phyloP scores from a whole-genome alignment of 2,329 filamentous ascomycete genomes.

The Apiospora aurea region DNA sequence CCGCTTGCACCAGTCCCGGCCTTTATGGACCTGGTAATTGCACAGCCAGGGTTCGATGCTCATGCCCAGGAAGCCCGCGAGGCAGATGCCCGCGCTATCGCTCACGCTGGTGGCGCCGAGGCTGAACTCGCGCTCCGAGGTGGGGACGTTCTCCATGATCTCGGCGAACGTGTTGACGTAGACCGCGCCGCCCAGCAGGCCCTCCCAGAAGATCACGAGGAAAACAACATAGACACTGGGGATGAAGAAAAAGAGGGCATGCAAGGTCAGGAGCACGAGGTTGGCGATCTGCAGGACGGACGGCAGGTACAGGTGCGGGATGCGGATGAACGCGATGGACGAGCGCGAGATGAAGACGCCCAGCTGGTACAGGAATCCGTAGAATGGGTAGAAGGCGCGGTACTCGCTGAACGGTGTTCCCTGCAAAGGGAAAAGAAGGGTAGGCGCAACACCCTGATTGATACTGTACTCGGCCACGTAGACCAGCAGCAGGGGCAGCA shows the following conservation, averaged over 20 bases:
- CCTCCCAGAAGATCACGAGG: constrained; percentile 89
- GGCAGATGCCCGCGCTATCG: constrained; percentile 88
- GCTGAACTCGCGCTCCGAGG: constrained; percentile 87
- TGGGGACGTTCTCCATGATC: constrained; percentile 82
- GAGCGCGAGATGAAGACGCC: constrained; percentile 95
- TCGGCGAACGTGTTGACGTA: constrained; percentile 97
- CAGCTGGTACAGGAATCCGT: constrained; percentile 92
- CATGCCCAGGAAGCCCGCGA: constrained; percentile 86
- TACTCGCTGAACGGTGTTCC: constrained; percentile 80
- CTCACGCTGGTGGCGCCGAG: constrained; percentile 89
- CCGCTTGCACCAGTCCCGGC: constrained; percentile 75
- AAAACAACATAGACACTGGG: constrained; percentile 90
- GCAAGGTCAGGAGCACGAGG: constrained; percentile 73
- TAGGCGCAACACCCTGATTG: constrained; percentile 92
- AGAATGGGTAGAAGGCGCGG: constrained; percentile 92
- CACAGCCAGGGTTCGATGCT: constrained; percentile 83
- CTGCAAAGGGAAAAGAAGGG: constrained; percentile 82
- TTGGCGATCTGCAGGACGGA: constrained; percentile 85
- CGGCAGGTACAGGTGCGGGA: constrained; percentile 82
- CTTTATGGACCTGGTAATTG: constrained; percentile 81
- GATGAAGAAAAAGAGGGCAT: constrained; percentile 82
- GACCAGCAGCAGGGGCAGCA: constrained; percentile 90
- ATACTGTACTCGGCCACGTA: constrained; percentile 98
- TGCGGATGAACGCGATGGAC: constrained; percentile 84
- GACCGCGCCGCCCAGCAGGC: constrained; percentile 85